A percentile compares a stretch with the other conserved stretches of the same genome.
These are phyloP conservation scores for Colletotrichum paranaense DNA, from an alignment of 2,329 filamentous ascomycete genomes.

Conservation along the genomic window DNA sequence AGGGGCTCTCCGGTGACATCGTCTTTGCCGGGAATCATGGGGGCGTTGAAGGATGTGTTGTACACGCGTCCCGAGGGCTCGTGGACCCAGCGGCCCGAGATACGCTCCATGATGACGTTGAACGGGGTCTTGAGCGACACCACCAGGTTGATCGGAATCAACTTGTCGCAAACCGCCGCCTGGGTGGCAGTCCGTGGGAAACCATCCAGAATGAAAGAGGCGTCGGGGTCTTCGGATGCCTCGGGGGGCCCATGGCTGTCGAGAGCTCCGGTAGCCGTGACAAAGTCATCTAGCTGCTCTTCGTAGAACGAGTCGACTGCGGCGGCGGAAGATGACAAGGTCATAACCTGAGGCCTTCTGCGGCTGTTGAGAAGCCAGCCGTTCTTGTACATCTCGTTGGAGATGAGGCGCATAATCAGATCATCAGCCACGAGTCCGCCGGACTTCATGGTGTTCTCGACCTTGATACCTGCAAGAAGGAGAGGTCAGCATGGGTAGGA, in stretches of 20 bases:
- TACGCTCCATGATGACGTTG: slow-evolving; percentile 87
- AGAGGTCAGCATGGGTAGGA: slow-evolving; percentile 6
- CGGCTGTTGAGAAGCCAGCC: slow-evolving; percentile 76
- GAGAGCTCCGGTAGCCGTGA: slow-evolving; percentile 53
- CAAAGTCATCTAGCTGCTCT: slow-evolving; percentile 48
- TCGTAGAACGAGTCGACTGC: slow-evolving; percentile 49
- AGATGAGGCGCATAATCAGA: slow-evolving; percentile 92
- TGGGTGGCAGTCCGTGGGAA: slow-evolving; percentile 91
- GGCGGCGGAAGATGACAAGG: slow-evolving; percentile 56
- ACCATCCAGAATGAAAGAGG: slow-evolving; percentile 95
- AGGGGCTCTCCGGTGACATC: slow-evolving; percentile 91
- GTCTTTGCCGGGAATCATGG: slow-evolving; percentile 82
- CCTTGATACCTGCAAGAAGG: slow-evolving; percentile 78
- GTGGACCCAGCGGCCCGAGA: slow-evolving; percentile 93
- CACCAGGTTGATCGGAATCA: slow-evolving; percentile 95
- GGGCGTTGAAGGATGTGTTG: slow-evolving; percentile 93
- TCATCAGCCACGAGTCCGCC: slow-evolving; percentile 92
- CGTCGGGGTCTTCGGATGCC: slow-evolving; percentile 76
- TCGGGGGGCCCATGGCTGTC: slow-evolving; percentile 52
- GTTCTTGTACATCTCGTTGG: slow-evolving; percentile 85
- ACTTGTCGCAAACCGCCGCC: slow-evolving; percentile 78
- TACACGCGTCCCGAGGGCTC: slow-evolving; percentile 92
- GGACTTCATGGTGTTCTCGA: slow-evolving; percentile 87
- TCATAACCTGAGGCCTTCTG: slow-evolving; percentile 61
- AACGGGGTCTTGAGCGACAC: slow-evolving; percentile 88